Evolutionary conservation across 805 yeast genomes (phyloP).

Genomic region (Saturnispora hagleri): DNA sequence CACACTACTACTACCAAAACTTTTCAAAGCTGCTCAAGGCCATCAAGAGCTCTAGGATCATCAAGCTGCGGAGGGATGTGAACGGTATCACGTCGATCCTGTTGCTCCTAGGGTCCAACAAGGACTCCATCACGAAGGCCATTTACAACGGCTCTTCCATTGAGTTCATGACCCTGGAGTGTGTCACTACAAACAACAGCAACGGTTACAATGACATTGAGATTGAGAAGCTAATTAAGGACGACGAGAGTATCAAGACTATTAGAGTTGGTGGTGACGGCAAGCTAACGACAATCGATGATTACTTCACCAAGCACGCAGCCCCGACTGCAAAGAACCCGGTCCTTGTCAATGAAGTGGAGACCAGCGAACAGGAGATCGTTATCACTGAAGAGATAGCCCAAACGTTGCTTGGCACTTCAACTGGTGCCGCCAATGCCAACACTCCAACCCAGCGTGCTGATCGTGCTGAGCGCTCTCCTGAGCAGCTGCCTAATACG

Average conservation of each 20-base stretch:
- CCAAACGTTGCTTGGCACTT: conserved; percentile 17
- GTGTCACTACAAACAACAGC: neutral
- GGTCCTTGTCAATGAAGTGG: neutral
- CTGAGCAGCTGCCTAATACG: conserved; percentile 3
- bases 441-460: neutral
- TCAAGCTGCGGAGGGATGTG: conserved; percentile 46
- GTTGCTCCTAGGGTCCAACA: conserved; percentile 18
- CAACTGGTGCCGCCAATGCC: neutral
- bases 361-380: conserved; percentile 6
- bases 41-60: conserved; percentile 39
- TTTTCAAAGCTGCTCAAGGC: conserved; percentile 42
- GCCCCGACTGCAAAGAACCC: neutral
- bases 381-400: conserved; percentile 22
- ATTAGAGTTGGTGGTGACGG: conserved; percentile 23
- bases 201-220: conserved; percentile 21
- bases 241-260: conserved; percentile 26
- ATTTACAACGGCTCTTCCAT: conserved; percentile 21
- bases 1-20: conserved; percentile 41
- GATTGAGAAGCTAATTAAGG: conserved; percentile 25
- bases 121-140: neutral
- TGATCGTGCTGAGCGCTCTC: neutral
- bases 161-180: conserved; percentile 26
- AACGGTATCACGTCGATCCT: conserved; percentile 33
- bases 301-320: conserved; percentile 13
- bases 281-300: conserved; percentile 24